A percentile compares a stretch with the other conserved stretches of the same genome.
These are phyloP conservation scores for Protomyces gravidus DNA, from an alignment of 1,139 yeast species.

Conservation along the genomic window DNA sequence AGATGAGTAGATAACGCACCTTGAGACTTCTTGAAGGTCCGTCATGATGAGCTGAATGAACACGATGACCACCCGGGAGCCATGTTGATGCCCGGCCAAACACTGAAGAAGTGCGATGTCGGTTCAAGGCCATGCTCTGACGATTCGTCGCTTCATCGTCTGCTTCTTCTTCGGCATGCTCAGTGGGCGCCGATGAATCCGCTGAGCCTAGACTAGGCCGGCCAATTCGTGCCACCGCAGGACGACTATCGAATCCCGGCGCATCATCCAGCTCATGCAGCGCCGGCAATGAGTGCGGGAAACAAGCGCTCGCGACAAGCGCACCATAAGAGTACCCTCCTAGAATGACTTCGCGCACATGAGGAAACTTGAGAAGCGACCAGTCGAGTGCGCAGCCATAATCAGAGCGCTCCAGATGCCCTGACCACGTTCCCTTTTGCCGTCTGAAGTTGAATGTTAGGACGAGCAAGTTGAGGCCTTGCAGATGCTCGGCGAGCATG, in stretches of 20 bases:
- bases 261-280: neutral
- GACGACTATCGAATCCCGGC: neutral
- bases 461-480: constrained; percentile 19
- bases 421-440: constrained; percentile 16
- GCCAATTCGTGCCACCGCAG: neutral
- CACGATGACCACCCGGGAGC: neutral
- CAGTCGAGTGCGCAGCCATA: constrained; percentile 14
- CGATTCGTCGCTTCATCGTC: constrained; percentile 1
- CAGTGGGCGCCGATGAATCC: neutral
- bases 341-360: constrained; percentile 12
- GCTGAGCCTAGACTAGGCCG: neutral
- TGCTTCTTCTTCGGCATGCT: neutral
- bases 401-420: constrained; percentile 17
- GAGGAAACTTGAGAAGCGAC: constrained; percentile 9
- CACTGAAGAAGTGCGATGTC: neutral
- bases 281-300: constrained; percentile 5
- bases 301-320: constrained; percentile 24
- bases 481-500: constrained; percentile 8
- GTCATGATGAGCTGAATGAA: neutral
- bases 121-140: neutral
- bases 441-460: constrained; percentile 24
- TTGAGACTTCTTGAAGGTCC: neutral
- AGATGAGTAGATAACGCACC: constrained; percentile 7
- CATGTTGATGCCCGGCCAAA: neutral
- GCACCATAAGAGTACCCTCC: constrained; percentile 28